These are phyloP conservation scores for Trichosporon inkin DNA, from an alignment of 1,284 basidiomycete genomes.

Conservation along the genomic window DNA sequence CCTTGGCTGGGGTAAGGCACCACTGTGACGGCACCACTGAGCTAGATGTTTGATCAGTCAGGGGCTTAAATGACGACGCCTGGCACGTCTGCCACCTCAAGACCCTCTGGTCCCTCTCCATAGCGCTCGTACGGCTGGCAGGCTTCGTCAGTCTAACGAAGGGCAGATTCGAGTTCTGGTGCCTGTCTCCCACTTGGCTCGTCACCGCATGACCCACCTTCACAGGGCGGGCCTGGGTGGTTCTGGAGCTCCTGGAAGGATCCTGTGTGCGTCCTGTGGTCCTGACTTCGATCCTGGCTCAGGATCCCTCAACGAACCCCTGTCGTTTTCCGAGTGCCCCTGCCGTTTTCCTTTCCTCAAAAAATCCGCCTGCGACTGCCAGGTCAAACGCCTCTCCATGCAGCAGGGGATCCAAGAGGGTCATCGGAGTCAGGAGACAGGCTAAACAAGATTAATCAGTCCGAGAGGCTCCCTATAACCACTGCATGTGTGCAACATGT, in stretches of 20 bases:
- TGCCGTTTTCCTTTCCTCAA: neutral
- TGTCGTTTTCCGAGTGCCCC: conserved; percentile 1
- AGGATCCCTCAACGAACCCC: neutral
- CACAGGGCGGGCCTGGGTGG: neutral
- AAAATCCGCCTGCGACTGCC: neutral
- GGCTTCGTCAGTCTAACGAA: neutral
- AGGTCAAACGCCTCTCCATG: neutral
- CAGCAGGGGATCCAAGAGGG: neutral
- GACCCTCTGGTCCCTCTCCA: too few relatives aligned
- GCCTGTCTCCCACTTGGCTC: conserved; percentile 6
- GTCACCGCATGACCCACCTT: conserved; percentile 3
- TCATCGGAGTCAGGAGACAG: neutral
- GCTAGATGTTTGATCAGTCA: conserved; percentile 7
- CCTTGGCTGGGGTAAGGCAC: conserved; percentile 8
- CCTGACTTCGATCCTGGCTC: neutral
- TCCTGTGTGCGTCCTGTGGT: neutral
- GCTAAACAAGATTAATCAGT: conserved; percentile 6
- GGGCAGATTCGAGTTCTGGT: conserved; percentile 2
- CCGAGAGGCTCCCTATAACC: neutral
- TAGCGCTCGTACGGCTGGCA: neutral
- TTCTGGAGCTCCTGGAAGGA: neutral
- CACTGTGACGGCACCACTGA: conserved; percentile 7
- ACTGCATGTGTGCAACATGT: neutral
- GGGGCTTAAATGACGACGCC: conserved; percentile 8
- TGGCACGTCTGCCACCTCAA: neutral